Conservation (phyloP, 768 basidiomycete genomes). For the Lactarius quietus region DNA sequence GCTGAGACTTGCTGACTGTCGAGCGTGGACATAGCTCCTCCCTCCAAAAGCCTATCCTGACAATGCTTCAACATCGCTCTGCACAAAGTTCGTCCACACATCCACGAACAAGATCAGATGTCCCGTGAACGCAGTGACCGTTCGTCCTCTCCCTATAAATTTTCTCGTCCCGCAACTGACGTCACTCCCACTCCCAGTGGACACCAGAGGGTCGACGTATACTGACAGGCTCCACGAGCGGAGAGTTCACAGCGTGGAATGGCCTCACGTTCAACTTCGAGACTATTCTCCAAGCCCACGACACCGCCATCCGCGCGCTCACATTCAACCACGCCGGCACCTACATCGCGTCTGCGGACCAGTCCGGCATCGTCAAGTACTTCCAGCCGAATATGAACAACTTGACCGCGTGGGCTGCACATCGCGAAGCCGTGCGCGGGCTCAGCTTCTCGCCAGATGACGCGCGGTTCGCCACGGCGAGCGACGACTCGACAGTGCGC, state of each 20-base stretch:
- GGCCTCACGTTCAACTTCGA: constrained; percentile 99
- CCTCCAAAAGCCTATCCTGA: constrained; percentile 90
- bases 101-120: constrained; percentile 98
- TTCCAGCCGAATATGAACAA: constrained; percentile 99
- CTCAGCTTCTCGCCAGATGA: constrained; percentile 93
- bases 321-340: constrained; percentile 90
- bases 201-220: constrained; percentile 94
- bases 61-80: constrained; percentile 89
- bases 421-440: constrained; percentile 93
- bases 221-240: constrained; percentile 92
- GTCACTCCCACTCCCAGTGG: constrained; percentile 55
- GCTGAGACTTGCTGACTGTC: constrained; percentile 17
- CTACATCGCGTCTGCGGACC: constrained; percentile 91
- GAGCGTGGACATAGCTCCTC: constrained; percentile 57
- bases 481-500: constrained; percentile 91
- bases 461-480: constrained; percentile 86
- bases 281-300: constrained; percentile 98
- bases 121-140: constrained; percentile 93
- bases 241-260: constrained; percentile 99
- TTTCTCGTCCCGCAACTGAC: constrained; percentile 5
- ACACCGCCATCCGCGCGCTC: constrained; percentile 87
- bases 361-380: constrained; percentile 94
- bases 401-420: constrained; percentile 88
- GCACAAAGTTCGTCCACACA: constrained; percentile 96
- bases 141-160: constrained; percentile 40